phyloP scores from a whole-genome alignment of 2,329 filamentous ascomycete species.

The Fusarium nematophilum region DNA sequence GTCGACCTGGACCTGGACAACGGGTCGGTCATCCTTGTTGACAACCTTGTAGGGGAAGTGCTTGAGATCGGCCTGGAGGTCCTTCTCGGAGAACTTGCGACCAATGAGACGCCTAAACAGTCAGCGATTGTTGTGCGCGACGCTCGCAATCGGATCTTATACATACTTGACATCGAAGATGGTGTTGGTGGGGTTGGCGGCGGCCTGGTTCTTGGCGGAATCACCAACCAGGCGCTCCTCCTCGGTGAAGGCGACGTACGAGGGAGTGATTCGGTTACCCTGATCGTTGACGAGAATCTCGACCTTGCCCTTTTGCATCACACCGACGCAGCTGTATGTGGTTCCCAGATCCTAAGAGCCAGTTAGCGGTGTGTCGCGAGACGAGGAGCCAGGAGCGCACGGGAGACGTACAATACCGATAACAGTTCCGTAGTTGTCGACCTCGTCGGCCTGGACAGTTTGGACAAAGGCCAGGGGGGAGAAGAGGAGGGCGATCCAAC shows the following conservation, averaged over 20 bases:
- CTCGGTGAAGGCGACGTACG: slow-evolving; percentile 96
- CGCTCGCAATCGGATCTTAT: background rate
- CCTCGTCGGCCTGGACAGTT: slow-evolving; percentile 78
- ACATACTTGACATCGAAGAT: slow-evolving; percentile 87
- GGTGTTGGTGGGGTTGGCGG: slow-evolving; percentile 79
- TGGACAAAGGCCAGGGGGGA: slow-evolving; percentile 87
- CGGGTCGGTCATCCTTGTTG: slow-evolving; percentile 89
- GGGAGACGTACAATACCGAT: slow-evolving; percentile 81
- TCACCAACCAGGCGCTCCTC: slow-evolving; percentile 97
- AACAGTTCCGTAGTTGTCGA: slow-evolving; percentile 85
- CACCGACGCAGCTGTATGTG: slow-evolving; percentile 90
- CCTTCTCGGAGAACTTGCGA: slow-evolving; percentile 84
- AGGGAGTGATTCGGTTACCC: slow-evolving; percentile 95
- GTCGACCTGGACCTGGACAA: slow-evolving; percentile 78
- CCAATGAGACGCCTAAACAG: slow-evolving; percentile 79
- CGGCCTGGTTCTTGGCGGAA: slow-evolving; percentile 95
- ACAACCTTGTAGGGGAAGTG: slow-evolving; percentile 97
- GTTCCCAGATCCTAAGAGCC: slow-evolving; percentile 79
- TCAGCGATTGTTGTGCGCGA: slow-evolving; percentile 28
- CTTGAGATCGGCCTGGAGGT: slow-evolving; percentile 94
- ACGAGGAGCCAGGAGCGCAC: background rate
- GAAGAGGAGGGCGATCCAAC: slow-evolving; percentile 92
- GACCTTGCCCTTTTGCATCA: slow-evolving; percentile 95
- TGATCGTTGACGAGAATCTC: slow-evolving; percentile 97
- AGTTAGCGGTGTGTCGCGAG: slow-evolving; percentile 27